Evolutionary conservation across 2,329 filamentous ascomycete genomes (phyloP).

Genomic region (Myriosclerotinia curreyana): DNA sequence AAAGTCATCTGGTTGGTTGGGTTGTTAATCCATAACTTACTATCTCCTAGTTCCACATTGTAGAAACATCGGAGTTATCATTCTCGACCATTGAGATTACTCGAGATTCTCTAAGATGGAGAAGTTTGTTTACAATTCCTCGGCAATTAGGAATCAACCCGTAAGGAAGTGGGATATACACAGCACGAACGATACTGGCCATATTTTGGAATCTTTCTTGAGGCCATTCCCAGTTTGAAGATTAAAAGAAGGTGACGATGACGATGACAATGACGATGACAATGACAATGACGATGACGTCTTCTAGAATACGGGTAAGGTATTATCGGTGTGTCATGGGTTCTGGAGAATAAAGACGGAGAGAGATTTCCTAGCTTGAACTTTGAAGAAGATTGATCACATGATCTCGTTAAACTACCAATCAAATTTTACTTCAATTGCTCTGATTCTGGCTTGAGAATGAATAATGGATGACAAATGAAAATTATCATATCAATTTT

Average conservation of each 20-base stretch:
- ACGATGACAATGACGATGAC: too few species aligned
- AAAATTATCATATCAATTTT: too few species aligned
- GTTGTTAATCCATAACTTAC: constrained; percentile 4
- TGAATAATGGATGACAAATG: neutral
- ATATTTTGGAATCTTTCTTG: neutral
- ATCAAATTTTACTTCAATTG: neutral
- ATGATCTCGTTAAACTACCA: neutral
- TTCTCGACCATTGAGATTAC: neutral
- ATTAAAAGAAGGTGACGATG: neutral
- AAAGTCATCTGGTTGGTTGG: neutral
- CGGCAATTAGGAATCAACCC: neutral
- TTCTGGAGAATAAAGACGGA: too few species aligned
- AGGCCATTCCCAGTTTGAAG: neutral
- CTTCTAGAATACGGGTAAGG: neutral
- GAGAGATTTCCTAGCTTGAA: too few species aligned
- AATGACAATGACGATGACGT: neutral
- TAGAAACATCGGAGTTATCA: constrained; percentile 5
- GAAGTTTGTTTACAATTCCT: constrained; percentile 3
- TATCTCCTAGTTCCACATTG: constrained; percentile 12
- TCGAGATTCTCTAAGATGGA: neutral
- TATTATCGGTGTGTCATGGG: neutral
- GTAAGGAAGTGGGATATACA: neutral
- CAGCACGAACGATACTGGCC: neutral
- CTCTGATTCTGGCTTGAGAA: too few species aligned
- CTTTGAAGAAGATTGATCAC: neutral